Conservation (phyloP, 805 yeast species). For the Cyberlindnera suaveolens region DNA sequence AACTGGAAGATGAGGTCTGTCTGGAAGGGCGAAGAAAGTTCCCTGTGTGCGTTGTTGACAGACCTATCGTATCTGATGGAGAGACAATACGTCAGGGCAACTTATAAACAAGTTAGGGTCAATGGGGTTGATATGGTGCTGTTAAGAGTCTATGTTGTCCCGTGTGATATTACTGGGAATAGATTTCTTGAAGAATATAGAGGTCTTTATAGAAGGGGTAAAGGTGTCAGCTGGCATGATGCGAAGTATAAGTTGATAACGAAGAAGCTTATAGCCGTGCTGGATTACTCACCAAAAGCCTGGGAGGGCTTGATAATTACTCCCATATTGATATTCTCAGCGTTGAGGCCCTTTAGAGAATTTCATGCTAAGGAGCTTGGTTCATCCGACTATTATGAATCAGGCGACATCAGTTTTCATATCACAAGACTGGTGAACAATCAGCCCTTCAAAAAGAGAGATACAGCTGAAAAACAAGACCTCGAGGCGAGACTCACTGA, state of each 20-base stretch:
- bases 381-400: conserved; percentile 4
- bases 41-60: conserved; percentile 22
- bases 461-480: conserved; percentile 2
- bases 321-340: conserved; percentile 15
- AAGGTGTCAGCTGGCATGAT: conserved; percentile 28
- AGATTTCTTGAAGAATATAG: conserved; percentile 32
- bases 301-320: conserved; percentile 26
- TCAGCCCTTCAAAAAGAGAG: conserved; percentile 5
- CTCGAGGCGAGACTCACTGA: conserved; percentile 13
- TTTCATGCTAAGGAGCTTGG: conserved; percentile 17
- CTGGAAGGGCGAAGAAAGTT: conserved; percentile 7
- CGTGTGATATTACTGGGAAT: conserved; percentile 35
- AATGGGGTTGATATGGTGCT: conserved; percentile 14
- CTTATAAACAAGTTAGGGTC: conserved; percentile 29
- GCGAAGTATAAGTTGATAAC: conserved; percentile 28
- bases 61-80: conserved; percentile 40
- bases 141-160: conserved; percentile 43
- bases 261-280: conserved; percentile 29
- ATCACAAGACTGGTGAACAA: conserved; percentile 29
- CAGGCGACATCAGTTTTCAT: conserved; percentile 23
- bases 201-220: conserved; percentile 26
- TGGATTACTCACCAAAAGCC: conserved; percentile 36
- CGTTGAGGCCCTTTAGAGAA: conserved; percentile 7
- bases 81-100: conserved; percentile 33
- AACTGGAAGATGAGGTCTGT: conserved; percentile 4